Base-by-base conservation (phyloP, 441 rosid species). In the Cnidoscolus chayamansa region DNA sequence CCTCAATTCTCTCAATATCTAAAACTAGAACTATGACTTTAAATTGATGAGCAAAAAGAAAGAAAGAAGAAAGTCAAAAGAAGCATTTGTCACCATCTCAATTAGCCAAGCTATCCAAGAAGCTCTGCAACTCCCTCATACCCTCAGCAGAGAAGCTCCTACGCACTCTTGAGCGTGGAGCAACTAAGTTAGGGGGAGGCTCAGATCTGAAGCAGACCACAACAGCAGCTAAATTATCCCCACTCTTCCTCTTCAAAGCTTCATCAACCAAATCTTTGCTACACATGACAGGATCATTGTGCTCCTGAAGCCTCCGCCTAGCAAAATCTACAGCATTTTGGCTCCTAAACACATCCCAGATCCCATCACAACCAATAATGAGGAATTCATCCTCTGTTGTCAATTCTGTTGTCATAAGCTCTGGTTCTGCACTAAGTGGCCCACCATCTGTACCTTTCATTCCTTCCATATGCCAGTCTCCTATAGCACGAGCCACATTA, bases 251-350 rank as follows among this genome's bases (percentile, higher is more conserved):
- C 85, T 93, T 91, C 78, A 91, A 74, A 51, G 98, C 98, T 79
- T 93, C 94, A 9, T 86, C 84, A 17, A 91, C 89, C 40, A 93
- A 72, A 67, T 93, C 97, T 82, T 83, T 86, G 74, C 94, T 83
- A 72, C 96, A 93, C 78, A 68, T 68, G 40, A 56, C 84, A 0
- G 97, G 98, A 72, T 93, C 91, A 16, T 93, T 91, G 82, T 91
- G 98, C 77, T 85, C 90, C 68, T 88, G 96, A 47, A 91, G 86
- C 77, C 89, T 86, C 73, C 93, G 81, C 70, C 98, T 81, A n/a
- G 96, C 96, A 58, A 93, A 93, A 82, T 93, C 97, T 54, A 93
- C 85, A 4, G 96, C 96, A 76, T 93, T 91, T 80, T 93, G 92
- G 85, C 94, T 89, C 77, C 81, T 76, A 66, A 93, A 93, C 66